Evolutionary conservation across 768 basidiomycete genomes (phyloP).

Genomic region (Crepidotus variabilis): DNA sequence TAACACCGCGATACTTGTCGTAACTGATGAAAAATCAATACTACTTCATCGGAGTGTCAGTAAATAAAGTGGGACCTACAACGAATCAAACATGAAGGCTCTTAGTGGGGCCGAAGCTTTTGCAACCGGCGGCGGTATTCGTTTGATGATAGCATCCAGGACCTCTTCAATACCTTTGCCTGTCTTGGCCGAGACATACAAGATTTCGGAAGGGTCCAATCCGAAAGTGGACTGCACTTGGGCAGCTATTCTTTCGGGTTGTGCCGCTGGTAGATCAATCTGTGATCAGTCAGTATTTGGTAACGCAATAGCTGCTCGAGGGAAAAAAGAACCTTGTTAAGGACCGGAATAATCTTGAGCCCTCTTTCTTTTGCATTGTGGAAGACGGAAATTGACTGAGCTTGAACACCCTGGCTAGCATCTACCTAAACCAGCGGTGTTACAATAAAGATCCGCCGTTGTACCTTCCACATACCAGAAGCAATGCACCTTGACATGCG

Average conservation of each 20-base stretch:
- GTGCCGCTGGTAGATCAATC: slow-evolving; percentile 92
- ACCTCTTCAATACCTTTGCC: slow-evolving; percentile 79
- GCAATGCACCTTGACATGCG: slow-evolving; percentile 87
- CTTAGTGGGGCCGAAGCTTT: slow-evolving; percentile 53
- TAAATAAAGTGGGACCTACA: slow-evolving; percentile 43
- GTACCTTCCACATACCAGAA: slow-evolving; percentile 36
- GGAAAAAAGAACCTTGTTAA: slow-evolving; percentile 71
- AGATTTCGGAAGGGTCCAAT: slow-evolving; percentile 66
- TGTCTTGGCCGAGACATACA: slow-evolving; percentile 90
- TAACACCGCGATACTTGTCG: slow-evolving; percentile 94
- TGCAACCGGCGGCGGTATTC: slow-evolving; percentile 79
- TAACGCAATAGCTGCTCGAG: slow-evolving; percentile 2
- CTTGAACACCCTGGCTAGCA: slow-evolving; percentile 97
- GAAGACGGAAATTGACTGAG: slow-evolving; percentile 94
- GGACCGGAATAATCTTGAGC: slow-evolving; percentile 80
- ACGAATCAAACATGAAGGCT: slow-evolving; percentile 90
- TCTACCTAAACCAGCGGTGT: slow-evolving; percentile 61
- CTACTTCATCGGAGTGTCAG: slow-evolving; percentile 1
- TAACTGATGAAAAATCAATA: slow-evolving; percentile 47
- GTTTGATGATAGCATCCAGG: slow-evolving; percentile 74
- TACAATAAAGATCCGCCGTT: neutral
- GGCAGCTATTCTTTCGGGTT: slow-evolving; percentile 72
- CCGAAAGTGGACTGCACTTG: slow-evolving; percentile 86
- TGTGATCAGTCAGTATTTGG: slow-evolving; percentile 23
- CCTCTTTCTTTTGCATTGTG: slow-evolving; percentile 82